Evolutionary conservation across 331 rosid species (phyloP), one percentile per base, ranked within the genome.

Genomic region (Spiraea crenata): DNA sequence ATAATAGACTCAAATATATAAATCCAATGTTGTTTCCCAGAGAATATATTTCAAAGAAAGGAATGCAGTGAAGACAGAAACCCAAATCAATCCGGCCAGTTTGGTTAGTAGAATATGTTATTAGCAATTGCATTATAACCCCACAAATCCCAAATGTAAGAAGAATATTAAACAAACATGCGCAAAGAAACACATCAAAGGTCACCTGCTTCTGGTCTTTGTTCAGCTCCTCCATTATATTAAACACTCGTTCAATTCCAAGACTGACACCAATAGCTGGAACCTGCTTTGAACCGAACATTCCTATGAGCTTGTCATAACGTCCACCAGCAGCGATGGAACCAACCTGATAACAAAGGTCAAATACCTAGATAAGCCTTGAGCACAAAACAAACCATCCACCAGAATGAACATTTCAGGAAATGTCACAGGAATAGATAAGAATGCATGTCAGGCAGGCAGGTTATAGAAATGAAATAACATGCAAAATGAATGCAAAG

Each of bases 291-390:
- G 92, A 80, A 58, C 98, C 96, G 71, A 92, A 90, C 93, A 86
- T 92, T 39, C 96, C 93, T 79, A 92, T 83, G 41, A 92, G 88
- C 76, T 86, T 85, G 88, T 92, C 98, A 78, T 85, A 92, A 45
- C 98, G 91, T 37, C 98, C 98, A 42, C 96, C 98, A 20, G 96
- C 98, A 77, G 96, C 98, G 76, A 92, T 90, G 12, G 98, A 85
- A 80, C 98, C 97, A 84, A 92, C 87, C 96, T 92, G 86, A 57
- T 62, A 48, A 82, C 57, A 25, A 70, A 39, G 10, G 40, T 4
- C 38, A 41, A 34, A 25, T 17, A 77, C 44, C 12, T 45, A 44
- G n/a, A 2, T 67, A 31, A 58, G 17, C 68, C 4, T 17, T 10
- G 57, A 49, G 31, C 31, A 25, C 31, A 25, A 25, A 25, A 25